phyloP scores from a whole-genome alignment of 2,329 filamentous ascomycete species.

The Penicillium expansum region DNA sequence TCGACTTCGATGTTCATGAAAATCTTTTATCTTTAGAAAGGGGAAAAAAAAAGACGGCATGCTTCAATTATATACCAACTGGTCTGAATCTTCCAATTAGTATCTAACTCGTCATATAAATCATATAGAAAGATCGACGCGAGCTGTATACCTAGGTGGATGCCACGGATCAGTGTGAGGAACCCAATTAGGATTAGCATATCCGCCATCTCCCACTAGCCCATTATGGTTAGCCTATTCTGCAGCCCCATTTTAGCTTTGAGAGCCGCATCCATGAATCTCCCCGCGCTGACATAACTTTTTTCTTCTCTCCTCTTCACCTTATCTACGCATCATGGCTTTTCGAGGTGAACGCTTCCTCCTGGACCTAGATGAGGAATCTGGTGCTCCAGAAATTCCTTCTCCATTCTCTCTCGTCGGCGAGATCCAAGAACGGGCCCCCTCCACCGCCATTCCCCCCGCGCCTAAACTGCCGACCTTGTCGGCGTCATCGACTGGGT shows the following conservation, averaged over 20 bases:
- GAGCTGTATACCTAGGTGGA: constrained; percentile 15
- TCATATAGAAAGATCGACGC: neutral
- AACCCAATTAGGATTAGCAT: constrained; percentile 19
- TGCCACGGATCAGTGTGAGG: constrained; percentile 19
- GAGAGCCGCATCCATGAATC: constrained; percentile 36
- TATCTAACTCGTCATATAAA: neutral
- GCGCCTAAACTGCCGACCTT: constrained; percentile 53
- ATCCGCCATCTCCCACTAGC: constrained; percentile 25
- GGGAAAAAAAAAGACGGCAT: too few species aligned
- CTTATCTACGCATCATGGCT: constrained; percentile 39
- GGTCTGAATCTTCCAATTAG: neutral
- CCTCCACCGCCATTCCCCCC: constrained; percentile 43
- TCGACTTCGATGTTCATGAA: neutral
- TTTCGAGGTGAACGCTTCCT: constrained; percentile 61
- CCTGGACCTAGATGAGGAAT: constrained; percentile 56
- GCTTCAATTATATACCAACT: too few species aligned
- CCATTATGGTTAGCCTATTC: constrained; percentile 4
- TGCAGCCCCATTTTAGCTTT: constrained; percentile 35
- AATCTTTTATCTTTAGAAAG: neutral
- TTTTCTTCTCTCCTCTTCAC: constrained; percentile 12
- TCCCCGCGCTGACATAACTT: constrained; percentile 29
- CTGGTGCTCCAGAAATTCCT: constrained; percentile 18
- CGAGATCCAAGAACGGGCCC: constrained; percentile 76
- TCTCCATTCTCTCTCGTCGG: constrained; percentile 53
- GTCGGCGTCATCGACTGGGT: constrained; percentile 61